Base-by-base conservation (phyloP, 2,329 filamentous ascomycete genomes). In the Colletotrichum sp. region DNA sequence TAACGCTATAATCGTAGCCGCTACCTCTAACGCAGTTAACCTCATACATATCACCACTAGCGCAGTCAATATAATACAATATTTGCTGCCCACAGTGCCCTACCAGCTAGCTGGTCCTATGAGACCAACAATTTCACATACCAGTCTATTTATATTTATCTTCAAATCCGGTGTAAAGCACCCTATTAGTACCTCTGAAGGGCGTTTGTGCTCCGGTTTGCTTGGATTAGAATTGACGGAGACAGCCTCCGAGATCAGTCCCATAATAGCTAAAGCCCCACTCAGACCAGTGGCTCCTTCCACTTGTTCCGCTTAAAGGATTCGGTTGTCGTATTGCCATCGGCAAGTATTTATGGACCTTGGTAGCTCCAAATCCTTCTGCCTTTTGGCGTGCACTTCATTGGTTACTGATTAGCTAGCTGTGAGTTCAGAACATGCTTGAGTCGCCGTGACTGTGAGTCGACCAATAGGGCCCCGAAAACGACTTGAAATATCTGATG, bases 351-450 rank as follows among this genome's bases (percentile, higher is more conserved):
- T 6, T 0, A 22, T 48, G 43, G 10, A 48, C 43, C 43, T 48
- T 22, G 10, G 3, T 48, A 22, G 18, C n/a, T 48, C 10, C 39
- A 3, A 12, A n/a, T 43, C 18, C 39, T 48, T 22, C 43, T 48
- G n/a, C 7, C 13, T 48, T 13, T 48, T 6, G 43, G 6, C 43
- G 43, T 22, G 10, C 7, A 13, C 3, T 12, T 10, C 3, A 7
- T 48, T n/a, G 18, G 18, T n/a, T 0, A 2, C 10, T 52, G 1
- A 6, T 13, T 22, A 2, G n/a, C 13, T 22, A 52, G n/a, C 2
- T 52, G 43, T 3, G 3, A 22, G 8, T 52, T 2, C 6, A 22
- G 10, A 52, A 52, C 43, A 3, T 22, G 1, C n/a, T 22, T 52
- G 10, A 22, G 10, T 5, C 43, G n/a, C n/a, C 6, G 43, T 22